Evolutionary conservation across 169 alveolate species (phyloP).

Genomic region (Besnoitia besnoiti): DNA sequence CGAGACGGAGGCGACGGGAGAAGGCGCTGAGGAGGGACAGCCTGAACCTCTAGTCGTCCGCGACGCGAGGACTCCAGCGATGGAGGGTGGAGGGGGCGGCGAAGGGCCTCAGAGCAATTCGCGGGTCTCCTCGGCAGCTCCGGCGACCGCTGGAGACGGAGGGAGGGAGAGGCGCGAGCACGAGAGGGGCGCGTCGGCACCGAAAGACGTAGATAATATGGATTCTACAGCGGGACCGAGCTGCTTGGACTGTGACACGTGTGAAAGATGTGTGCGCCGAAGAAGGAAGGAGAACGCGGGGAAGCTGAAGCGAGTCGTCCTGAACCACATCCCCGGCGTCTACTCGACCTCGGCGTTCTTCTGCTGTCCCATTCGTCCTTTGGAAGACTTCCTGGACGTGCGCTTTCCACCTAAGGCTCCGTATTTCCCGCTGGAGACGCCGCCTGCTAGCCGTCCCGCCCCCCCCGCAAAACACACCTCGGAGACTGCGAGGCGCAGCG

Average conservation of each 20-base stretch:
- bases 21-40: no score
- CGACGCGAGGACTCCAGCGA: no score
- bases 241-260: not conserved
- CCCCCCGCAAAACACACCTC: not conserved
- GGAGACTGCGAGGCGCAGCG: not conserved
- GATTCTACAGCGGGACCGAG: not conserved
- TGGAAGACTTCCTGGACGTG: slow-evolving; percentile 33
- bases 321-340: slow-evolving; percentile 17
- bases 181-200: not conserved
- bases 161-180: not conserved
- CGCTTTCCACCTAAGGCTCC: not conserved
- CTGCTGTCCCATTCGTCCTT: slow-evolving; percentile 51
- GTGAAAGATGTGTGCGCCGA: not conserved
- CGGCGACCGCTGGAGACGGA: not conserved
- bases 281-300: not conserved
- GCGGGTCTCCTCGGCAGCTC: not conserved
- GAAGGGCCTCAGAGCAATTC: no score
- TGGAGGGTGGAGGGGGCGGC: no score
- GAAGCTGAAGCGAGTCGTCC: not conserved
- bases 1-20: no score
- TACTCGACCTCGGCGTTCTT: slow-evolving; percentile 17
- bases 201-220: not conserved
- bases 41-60: no score
- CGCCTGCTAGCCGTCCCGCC: not conserved
- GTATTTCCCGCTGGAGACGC: not conserved